Evolutionary conservation across 2,329 filamentous ascomycete species (phyloP), one percentile per base, ranked within the genome.

Genomic region (Apiospora malaysiana): DNA sequence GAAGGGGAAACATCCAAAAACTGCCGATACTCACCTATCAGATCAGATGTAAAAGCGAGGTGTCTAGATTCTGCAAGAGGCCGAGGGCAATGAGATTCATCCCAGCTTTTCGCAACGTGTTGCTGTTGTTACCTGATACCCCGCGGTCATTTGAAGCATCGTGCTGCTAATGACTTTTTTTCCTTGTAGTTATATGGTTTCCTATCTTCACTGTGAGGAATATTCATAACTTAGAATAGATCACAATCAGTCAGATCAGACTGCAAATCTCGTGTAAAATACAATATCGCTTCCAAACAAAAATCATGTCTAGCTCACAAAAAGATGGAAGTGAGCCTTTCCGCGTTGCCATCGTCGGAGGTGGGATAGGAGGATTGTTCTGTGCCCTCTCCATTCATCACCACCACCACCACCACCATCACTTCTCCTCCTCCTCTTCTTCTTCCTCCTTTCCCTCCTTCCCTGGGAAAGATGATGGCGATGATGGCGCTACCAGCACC

Each of bases 341-440:
- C 43, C 42, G 42, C n/a, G 74, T 84, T 59, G 82, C 80, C 69
- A 76, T 83, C 43, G 77, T 82, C 23, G 82, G 82, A 32, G 82
- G 81, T 32, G 82, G 82, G 69, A 81, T 83, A 27, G 80, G 80
- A 42, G 82, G 82, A 21, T 77, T 83, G 27, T 79, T 77, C 70
- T 74, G 78, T 21, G 78, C 81, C 18, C 78, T 83, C 18, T 76
- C 79, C n/a, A 77, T 83, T 8, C 77, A 80, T 66, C 76, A 81
- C 59, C 79, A 81, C 71, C 6, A 63, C 4, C 56, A 63, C 8
- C 4, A 56, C 8, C 23, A 49, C 2, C 6, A 63, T 1, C 56
- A 63, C 8, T 4, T 27, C 8, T 14, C 25, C 2, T 16, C 12
- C 23, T 14, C 32, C 8, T 12, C 56, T 18, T 45, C 42, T 45